Evolutionary conservation across 768 basidiomycete genomes (phyloP).

Genomic region (Pisolithus microcarpus): DNA sequence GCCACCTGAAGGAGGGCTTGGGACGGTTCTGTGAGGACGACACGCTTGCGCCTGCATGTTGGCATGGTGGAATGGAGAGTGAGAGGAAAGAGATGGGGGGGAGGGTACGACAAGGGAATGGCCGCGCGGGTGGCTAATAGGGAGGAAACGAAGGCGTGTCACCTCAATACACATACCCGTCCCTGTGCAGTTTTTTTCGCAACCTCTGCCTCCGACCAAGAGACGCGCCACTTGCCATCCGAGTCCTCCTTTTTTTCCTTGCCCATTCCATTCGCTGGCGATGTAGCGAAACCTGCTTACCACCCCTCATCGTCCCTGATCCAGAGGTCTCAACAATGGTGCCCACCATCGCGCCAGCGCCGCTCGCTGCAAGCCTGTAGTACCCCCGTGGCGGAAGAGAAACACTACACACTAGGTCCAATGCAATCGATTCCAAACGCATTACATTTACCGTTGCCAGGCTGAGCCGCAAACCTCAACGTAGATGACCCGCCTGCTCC

Average conservation of each 20-base stretch:
- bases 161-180: conserved; percentile 21
- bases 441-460: too few species aligned
- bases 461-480: too few species aligned
- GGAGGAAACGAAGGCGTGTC: conserved; percentile 46
- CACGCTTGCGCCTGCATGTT: conserved; percentile 84
- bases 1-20: conserved; percentile 58
- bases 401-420: too few species aligned
- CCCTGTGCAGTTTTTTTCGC: conserved; percentile 23
- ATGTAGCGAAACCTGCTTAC: not conserved
- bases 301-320: not conserved
- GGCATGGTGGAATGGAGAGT: conserved; percentile 55
- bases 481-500: too few species aligned
- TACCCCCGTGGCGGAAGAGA: too few species aligned
- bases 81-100: conserved; percentile 40
- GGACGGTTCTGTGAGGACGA: conserved; percentile 79
- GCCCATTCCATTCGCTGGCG: not conserved
- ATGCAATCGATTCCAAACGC: too few species aligned
- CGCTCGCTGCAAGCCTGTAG: not conserved
- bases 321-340: not conserved
- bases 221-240: conserved; percentile 10
- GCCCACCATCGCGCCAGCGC: not conserved
- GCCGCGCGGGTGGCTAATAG: conserved; percentile 49
- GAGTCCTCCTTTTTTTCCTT: conserved; percentile 5
- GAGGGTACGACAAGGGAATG: conserved; percentile 54
- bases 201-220: conserved; percentile 19